Percentiles rank a stretch among this genome's conserved stretches.
phyloP scores from a whole-genome alignment of 2,329 filamentous ascomycete genomes.

The Penicillium hesseltinei region DNA sequence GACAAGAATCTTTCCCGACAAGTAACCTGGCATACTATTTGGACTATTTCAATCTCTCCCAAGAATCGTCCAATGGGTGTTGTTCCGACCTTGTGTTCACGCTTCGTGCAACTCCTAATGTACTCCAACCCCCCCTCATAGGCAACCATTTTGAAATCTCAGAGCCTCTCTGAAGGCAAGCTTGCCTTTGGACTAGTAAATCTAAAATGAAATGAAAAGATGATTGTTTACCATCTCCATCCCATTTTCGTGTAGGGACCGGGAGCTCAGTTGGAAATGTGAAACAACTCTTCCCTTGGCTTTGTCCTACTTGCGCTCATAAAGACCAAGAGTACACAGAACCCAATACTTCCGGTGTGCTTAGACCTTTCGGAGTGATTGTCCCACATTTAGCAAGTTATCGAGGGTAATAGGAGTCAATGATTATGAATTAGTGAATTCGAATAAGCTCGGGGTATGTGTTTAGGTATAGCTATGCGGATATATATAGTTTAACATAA shows the following conservation, averaged over 20 bases:
- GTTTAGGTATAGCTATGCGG: accelerated
- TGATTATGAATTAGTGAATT: not conserved
- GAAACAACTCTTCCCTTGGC: slow-evolving; percentile 8
- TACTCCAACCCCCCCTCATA: not conserved
- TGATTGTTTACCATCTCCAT: not conserved
- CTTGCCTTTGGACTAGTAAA: not conserved
- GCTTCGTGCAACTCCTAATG: slow-evolving; percentile 8
- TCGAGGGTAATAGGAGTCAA: not conserved
- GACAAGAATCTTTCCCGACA: slow-evolving; percentile 5
- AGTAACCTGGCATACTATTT: not conserved
- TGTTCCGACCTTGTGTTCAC: slow-evolving; percentile 13
- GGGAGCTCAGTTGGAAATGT: slow-evolving; percentile 11
- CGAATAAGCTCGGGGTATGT: not conserved
- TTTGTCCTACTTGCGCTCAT: slow-evolving; percentile 15
- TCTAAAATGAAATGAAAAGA: not conserved
- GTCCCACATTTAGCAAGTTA: not conserved
- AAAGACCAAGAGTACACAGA: slow-evolving; percentile 7
- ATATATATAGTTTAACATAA: not conserved
- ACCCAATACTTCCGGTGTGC: slow-evolving; percentile 12
- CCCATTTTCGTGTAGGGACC: slow-evolving; percentile 2
- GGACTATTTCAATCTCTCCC: slow-evolving; percentile 12
- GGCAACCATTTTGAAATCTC: slow-evolving; percentile 1
- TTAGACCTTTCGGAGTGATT: slow-evolving; percentile 8
- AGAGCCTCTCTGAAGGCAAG: not conserved
- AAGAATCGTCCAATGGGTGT: slow-evolving; percentile 14